Evolutionary conservation across 768 basidiomycete genomes (phyloP), one percentile per base, ranked within the genome.

Genomic region (Lactarius psammicola): DNA sequence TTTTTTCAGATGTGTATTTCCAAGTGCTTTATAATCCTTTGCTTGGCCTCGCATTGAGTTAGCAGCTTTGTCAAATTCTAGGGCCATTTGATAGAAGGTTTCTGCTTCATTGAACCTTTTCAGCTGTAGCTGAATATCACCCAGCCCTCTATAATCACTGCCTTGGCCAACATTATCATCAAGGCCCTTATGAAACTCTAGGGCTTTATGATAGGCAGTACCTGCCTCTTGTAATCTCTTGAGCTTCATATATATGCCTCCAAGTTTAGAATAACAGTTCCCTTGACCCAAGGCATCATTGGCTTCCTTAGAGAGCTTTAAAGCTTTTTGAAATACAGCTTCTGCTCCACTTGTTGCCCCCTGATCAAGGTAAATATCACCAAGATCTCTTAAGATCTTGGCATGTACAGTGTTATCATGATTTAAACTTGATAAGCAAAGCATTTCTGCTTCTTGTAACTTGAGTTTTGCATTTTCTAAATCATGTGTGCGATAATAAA

Each of bases 191-290:
- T 62, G 61, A 4, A 33, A 38, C 53, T 53, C 61, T 3, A 62
- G 18, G 31, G 61, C 61, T 13, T 33, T 23, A 26, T 3, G 5
- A 26, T 46, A 61, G 44, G 26, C 46, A 20, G 17, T 13, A 9
- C 3, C 23, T 8, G 61, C 49, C 6, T 26, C 31, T 17, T 18
- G 17, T 8, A 62, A 30, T 15, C 23, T 62, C n/a, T 55, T 49
- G 11, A 53, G 51, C 33, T 38, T 62, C 9, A 26, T 23, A 20
- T 62, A 33, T 17, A 62, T n/a, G 46, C 51, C 61, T 13, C 61
- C 61, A 53, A 62, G 44, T 34, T 38, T 31, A 3, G 33, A 23
- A 23, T 17, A 53, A 30, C 51, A 51, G 55, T 62, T 53, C 9
- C 31, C 61, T 38, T 54, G 49, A 28, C 36, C 61, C 13, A 51